Evolutionary conservation across 805 yeast genomes (phyloP).

Genomic region (Helenozyma baotianmanensis): DNA sequence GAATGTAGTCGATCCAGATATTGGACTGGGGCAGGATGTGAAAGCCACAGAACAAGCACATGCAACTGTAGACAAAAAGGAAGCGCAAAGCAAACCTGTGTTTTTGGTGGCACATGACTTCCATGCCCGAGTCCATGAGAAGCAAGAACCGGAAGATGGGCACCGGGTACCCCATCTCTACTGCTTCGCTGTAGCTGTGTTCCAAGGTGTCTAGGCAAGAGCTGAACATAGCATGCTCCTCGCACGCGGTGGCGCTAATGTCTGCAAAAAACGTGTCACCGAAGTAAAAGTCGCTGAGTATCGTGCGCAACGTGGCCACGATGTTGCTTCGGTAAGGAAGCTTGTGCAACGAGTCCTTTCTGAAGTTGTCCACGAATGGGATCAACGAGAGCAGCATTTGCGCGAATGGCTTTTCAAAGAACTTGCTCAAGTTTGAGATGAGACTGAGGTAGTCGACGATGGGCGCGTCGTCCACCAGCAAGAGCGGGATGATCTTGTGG

Average conservation of each 20-base stretch:
- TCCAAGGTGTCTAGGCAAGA: slow-evolving; percentile 12
- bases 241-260: slow-evolving; percentile 7
- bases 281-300: slow-evolving; percentile 4
- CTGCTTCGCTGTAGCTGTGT: slow-evolving; percentile 9
- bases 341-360: too few species aligned
- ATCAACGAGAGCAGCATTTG: too few species aligned
- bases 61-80: slow-evolving; percentile 18
- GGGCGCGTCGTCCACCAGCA: slow-evolving; percentile 4
- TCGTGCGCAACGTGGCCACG: slow-evolving; percentile 1
- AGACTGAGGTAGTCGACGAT: too few species aligned
- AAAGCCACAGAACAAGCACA: slow-evolving; percentile 19
- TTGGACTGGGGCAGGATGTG: slow-evolving; percentile 17
- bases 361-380: too few species aligned
- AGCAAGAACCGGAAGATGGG: slow-evolving; percentile 29
- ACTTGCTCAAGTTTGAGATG: too few species aligned
- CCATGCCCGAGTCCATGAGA: slow-evolving; percentile 13
- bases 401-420: too few species aligned
- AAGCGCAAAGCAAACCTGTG: slow-evolving; percentile 24
- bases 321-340: background rate
- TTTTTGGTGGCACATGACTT: slow-evolving; percentile 16
- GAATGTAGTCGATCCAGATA: slow-evolving; percentile 25
- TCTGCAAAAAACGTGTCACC: slow-evolving; percentile 5
- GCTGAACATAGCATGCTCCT: slow-evolving; percentile 6
- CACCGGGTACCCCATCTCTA: slow-evolving; percentile 21
- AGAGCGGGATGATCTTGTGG: slow-evolving; percentile 24